These are phyloP conservation scores for Lactifluus subvellereus DNA, from an alignment of 768 basidiomycete species.

Conservation along the genomic window DNA sequence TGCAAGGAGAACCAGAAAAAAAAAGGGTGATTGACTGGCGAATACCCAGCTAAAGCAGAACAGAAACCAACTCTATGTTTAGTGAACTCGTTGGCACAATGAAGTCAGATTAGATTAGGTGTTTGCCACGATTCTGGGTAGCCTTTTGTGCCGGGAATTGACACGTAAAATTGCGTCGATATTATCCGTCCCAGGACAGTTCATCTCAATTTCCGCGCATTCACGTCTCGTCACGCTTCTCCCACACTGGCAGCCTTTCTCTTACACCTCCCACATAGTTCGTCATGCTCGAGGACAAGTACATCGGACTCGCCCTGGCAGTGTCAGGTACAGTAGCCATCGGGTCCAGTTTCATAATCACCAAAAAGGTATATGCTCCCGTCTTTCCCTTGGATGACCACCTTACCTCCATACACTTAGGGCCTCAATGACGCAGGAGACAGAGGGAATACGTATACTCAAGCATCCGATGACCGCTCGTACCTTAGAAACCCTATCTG, in stretches of 20 bases:
- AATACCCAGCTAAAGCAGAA: no score
- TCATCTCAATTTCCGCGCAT: no score
- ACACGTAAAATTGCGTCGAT: background rate
- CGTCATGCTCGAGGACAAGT: constrained; percentile 85
- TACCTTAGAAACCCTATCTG: constrained; percentile 91
- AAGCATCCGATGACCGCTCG: constrained; percentile 74
- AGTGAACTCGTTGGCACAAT: no score
- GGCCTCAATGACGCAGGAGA: constrained; percentile 84
- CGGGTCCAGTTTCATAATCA: constrained; percentile 96
- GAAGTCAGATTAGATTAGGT: constrained; percentile 10
- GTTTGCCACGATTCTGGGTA: background rate
- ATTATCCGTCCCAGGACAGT: background rate
- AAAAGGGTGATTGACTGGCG: no score
- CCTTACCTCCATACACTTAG: constrained; percentile 36
- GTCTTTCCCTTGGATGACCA: background rate
- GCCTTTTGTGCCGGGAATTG: background rate
- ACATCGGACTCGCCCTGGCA: constrained; percentile 88
- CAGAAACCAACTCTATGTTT: no score
- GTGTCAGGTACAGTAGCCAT: constrained; percentile 81
- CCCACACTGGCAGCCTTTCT: background rate
- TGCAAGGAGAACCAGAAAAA: no score
- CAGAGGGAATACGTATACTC: constrained; percentile 40
- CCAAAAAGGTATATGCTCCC: constrained; percentile 75
- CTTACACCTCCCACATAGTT: background rate
- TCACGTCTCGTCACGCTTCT: constrained; percentile 3